Conservation (phyloP, 306 rosid genomes). For the Ormosia emarginata region DNA sequence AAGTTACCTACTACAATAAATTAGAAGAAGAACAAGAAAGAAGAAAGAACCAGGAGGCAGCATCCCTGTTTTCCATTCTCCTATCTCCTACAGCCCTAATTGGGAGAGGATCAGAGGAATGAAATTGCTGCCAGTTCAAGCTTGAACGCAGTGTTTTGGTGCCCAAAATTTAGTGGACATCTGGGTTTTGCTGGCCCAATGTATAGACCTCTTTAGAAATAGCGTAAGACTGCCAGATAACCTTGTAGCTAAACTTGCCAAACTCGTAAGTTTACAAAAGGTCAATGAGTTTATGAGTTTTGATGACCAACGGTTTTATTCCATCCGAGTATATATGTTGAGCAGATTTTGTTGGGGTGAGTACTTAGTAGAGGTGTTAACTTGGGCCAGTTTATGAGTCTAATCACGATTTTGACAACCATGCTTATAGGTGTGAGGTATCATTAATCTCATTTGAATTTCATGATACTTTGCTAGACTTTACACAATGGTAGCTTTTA, state of each 20-base stretch:
- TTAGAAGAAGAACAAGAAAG: not conserved
- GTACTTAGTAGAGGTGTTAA: not conserved
- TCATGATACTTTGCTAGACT: not conserved
- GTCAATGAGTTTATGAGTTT: too few species aligned
- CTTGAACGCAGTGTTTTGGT: not conserved
- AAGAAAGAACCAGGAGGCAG: not conserved
- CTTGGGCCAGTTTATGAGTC: not conserved
- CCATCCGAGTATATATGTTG: too few species aligned
- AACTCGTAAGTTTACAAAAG: too few species aligned
- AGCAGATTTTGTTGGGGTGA: too few species aligned
- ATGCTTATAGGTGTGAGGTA: not conserved
- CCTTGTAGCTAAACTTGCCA: too few species aligned
- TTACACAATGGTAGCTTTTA: not conserved
- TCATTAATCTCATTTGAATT: not conserved
- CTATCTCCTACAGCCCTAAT: not conserved
- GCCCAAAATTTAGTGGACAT: not conserved
- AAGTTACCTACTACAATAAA: not conserved
- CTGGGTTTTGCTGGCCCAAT: not conserved
- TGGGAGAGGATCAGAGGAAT: not conserved
- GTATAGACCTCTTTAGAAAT: not conserved
- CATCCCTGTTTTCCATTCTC: slow-evolving; percentile 1
- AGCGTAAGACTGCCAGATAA: too few species aligned
- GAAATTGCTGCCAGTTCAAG: not conserved
- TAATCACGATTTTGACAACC: not conserved
- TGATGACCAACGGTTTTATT: too few species aligned